Evolutionary conservation across 2,329 filamentous ascomycete species (phyloP).

Genomic region (Fusarium keratoplasticum): DNA sequence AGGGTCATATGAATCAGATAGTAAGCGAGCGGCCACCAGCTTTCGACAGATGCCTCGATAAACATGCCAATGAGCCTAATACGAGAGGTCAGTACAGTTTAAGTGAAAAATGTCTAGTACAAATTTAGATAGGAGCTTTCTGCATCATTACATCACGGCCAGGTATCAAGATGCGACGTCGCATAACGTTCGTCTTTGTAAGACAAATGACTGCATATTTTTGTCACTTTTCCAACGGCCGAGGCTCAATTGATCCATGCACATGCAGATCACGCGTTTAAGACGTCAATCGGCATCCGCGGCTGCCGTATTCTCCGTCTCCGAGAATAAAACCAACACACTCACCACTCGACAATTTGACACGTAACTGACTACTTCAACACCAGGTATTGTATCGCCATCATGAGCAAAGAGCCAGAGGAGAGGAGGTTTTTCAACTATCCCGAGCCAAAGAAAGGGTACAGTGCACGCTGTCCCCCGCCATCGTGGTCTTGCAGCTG

Average conservation of each 20-base stretch:
- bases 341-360: not conserved
- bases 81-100: not conserved
- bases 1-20: not conserved
- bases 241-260: not conserved
- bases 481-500: constrained; percentile 11
- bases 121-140: not conserved
- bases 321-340: constrained; percentile 21
- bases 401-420: not conserved
- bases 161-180: not conserved
- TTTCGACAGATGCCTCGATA: not conserved
- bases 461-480: not conserved
- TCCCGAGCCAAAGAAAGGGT: constrained; percentile 35
- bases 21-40: not conserved
- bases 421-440: constrained; percentile 36
- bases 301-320: constrained; percentile 18
- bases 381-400: not conserved
- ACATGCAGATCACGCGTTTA: constrained; percentile 22
- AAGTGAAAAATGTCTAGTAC: not conserved
- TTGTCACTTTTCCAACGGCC: not conserved
- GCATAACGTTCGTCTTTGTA: not conserved
- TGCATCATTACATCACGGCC: not conserved
- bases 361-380: not conserved
- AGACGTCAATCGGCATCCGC: constrained; percentile 27
- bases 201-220: not conserved
- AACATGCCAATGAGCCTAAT: not conserved